These are phyloP conservation scores for Candida buenavistaensis DNA, from an alignment of 1,139 yeast genomes.

Conservation along the genomic window DNA sequence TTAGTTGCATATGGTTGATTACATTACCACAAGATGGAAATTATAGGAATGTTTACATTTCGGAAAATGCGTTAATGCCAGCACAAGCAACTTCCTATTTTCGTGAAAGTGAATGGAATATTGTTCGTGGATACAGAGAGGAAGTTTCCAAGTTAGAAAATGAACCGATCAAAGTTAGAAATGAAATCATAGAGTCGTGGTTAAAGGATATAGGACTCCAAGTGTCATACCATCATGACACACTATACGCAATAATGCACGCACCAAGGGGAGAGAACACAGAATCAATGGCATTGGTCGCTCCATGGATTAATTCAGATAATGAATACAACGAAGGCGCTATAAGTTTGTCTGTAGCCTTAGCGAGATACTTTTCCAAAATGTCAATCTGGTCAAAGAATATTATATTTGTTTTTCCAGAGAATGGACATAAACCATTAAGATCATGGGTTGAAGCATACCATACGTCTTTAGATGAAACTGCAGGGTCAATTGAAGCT, in stretches of 20 bases:
- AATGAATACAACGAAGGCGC: conserved; percentile 76
- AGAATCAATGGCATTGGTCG: conserved; percentile 88
- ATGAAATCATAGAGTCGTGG: conserved; percentile 55
- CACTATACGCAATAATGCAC: conserved; percentile 81
- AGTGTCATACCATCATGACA: conserved; percentile 51
- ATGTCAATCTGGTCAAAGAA: conserved; percentile 97
- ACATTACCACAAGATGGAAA: conserved; percentile 79
- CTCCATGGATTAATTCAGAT: conserved; percentile 76
- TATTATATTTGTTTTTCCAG: conserved; percentile 81
- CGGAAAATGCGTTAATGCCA: conserved; percentile 97
- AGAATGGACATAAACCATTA: conserved; percentile 66
- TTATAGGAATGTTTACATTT: conserved; percentile 77
- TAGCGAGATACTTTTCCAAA: conserved; percentile 76
- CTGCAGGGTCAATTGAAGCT: conserved; percentile 96
- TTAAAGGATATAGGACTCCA: conserved; percentile 72
- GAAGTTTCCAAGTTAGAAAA: conserved; percentile 47
- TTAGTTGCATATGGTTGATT: conserved; percentile 69
- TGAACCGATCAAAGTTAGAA: conserved; percentile 36
- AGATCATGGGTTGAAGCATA: conserved; percentile 94
- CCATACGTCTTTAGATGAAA: conserved; percentile 78
- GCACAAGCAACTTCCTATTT: conserved; percentile 92
- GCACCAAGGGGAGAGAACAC: conserved; percentile 97
- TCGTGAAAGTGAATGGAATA: conserved; percentile 93
- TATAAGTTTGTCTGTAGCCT: conserved; percentile 65
- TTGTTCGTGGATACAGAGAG: conserved; percentile 79